Conservation (phyloP, 208 protist species). For the Trypanosoma brucei region DNA sequence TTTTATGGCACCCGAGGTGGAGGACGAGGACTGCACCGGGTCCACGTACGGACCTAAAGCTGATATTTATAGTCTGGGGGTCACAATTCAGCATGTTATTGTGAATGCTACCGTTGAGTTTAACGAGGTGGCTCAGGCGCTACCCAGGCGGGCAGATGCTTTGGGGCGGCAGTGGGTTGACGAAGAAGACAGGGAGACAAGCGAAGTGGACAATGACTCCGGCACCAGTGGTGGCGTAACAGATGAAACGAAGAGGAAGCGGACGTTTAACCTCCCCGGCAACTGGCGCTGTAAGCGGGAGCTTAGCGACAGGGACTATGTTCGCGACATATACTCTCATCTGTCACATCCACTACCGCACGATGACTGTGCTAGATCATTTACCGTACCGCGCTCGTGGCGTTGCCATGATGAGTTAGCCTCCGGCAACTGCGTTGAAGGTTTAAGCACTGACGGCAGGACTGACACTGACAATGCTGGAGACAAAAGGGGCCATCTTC, state of each 20-base stretch:
- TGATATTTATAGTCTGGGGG: constrained; percentile 35
- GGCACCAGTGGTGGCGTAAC: constrained; percentile 5
- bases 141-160: constrained; percentile 3
- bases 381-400: constrained; percentile 18
- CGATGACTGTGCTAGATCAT: neutral
- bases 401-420: constrained; percentile 21
- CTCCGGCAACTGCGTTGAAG: constrained; percentile 3
- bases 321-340: neutral
- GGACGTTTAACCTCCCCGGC: constrained; percentile 22
- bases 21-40: neutral
- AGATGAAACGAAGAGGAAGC: neutral
- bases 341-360: neutral
- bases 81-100: constrained; percentile 26
- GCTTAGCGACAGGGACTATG: constrained; percentile 8
- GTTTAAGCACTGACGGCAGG: neutral
- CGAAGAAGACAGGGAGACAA: constrained; percentile 11
- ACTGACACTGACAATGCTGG: neutral
- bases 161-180: constrained; percentile 28
- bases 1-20: constrained; percentile 32
- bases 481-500: constrained; percentile 2
- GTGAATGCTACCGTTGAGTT: constrained; percentile 12
- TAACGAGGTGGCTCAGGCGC: neutral
- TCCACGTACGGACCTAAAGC: constrained; percentile 16
- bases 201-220: neutral
- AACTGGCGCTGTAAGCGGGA: constrained; percentile 30